These are phyloP conservation scores for Nidularia sp. DNA, from an alignment of 768 basidiomycete species.

Conservation along the genomic window DNA sequence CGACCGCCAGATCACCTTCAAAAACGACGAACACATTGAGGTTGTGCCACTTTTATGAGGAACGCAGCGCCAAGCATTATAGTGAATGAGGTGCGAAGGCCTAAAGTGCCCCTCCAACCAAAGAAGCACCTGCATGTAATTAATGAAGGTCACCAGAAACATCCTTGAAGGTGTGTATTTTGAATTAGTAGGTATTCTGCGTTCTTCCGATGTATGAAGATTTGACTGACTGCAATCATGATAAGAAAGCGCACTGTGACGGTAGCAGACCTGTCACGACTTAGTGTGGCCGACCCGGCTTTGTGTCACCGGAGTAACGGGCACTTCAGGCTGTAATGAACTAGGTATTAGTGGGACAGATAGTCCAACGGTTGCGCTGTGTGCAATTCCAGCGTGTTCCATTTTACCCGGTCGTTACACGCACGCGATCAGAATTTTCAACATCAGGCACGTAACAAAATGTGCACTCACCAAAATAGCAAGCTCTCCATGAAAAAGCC, in stretches of 20 bases:
- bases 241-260: no score
- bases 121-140: conserved; percentile 27
- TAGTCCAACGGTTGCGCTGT: no score
- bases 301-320: no score
- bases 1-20: conserved; percentile 23
- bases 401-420: no score
- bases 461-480: conserved; percentile 27
- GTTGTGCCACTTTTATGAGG: conserved; percentile 37
- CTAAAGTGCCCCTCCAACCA: conserved; percentile 24
- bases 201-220: background rate
- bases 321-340: no score
- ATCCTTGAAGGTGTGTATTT: conserved; percentile 18
- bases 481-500: conserved; percentile 34
- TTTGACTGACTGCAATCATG: no score
- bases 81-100: conserved; percentile 16
- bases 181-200: no score
- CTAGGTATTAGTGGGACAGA: no score
- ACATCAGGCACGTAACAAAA: background rate
- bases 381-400: no score
- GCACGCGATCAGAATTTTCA: no score
- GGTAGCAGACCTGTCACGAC: no score
- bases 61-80: conserved; percentile 32
- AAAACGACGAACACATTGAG: conserved; percentile 36
- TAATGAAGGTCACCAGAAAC: conserved; percentile 29
- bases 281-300: no score